Conservation (phyloP, 2,329 filamentous ascomycete genomes). For the Didymella lethalis region DNA sequence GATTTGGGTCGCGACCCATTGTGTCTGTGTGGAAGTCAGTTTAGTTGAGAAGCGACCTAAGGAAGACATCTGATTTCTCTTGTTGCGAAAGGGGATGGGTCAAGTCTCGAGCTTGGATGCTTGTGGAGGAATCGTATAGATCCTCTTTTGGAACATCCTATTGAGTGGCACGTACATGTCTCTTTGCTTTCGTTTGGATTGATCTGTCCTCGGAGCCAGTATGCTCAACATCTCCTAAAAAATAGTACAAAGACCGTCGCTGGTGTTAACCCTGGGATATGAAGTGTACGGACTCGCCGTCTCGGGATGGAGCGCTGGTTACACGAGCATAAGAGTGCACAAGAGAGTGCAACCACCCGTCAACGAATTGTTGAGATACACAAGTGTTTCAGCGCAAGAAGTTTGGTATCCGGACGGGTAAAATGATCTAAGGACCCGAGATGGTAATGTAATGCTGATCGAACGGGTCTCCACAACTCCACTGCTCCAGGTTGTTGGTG, state of each 20-base stretch:
- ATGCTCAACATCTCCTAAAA: slow-evolving; percentile 4
- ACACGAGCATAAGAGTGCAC: background rate
- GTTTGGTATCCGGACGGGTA: slow-evolving; percentile 6
- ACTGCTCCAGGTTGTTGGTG: slow-evolving; percentile 7
- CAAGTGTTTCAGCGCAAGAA: slow-evolving; percentile 1
- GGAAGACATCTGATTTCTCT: background rate
- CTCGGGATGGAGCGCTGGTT: background rate
- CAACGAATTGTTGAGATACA: slow-evolving; percentile 5
- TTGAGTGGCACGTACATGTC: slow-evolving; percentile 2
- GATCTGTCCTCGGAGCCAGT: slow-evolving; percentile 4
- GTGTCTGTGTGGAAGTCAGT: slow-evolving; percentile 1
- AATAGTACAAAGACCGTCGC: background rate
- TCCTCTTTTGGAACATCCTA: background rate
- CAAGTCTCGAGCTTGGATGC: background rate
- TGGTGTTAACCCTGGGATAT: background rate
- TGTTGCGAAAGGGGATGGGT: background rate
- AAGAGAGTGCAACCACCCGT: background rate
- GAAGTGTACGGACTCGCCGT: background rate
- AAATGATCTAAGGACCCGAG: background rate
- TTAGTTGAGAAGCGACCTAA: background rate
- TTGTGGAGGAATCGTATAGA: background rate
- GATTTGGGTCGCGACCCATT: background rate
- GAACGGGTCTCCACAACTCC: slow-evolving; percentile 14
- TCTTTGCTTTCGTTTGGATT: background rate
- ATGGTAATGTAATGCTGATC: slow-evolving; percentile 8